Evolutionary conservation across 768 basidiomycete genomes (phyloP).

Genomic region (Rhizopogon vesiculosus): DNA sequence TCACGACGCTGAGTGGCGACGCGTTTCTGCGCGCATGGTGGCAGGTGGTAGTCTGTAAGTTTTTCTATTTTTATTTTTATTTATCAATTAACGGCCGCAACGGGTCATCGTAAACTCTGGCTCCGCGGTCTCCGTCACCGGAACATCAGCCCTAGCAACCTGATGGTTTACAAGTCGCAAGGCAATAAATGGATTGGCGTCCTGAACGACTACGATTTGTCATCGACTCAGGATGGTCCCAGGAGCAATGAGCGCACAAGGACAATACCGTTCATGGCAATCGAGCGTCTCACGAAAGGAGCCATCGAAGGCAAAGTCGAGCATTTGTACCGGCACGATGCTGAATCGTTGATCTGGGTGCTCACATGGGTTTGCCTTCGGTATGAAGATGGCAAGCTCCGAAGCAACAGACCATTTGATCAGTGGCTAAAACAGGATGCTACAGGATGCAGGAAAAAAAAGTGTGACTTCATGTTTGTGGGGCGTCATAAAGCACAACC

Average conservation of each 20-base stretch:
- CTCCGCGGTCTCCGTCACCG: neutral
- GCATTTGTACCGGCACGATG: neutral
- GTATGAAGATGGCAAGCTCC: neutral
- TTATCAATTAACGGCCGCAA: too few species aligned
- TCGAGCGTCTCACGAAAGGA: neutral
- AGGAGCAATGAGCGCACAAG: slow-evolving; percentile 2
- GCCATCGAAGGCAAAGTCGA: neutral
- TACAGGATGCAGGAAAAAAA: neutral
- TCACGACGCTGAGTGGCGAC: neutral
- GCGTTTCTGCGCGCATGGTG: neutral
- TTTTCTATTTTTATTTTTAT: neutral
- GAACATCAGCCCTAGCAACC: neutral
- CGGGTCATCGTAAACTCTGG: slow-evolving; percentile 5
- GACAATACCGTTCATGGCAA: slow-evolving; percentile 11
- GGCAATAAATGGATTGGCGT: neutral
- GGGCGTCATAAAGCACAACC: neutral
- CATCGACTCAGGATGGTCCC: neutral
- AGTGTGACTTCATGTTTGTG: neutral
- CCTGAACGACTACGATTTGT: slow-evolving; percentile 2
- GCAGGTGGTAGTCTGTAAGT: slow-evolving; percentile 1
- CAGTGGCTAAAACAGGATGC: neutral
- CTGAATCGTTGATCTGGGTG: neutral
- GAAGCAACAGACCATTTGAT: neutral
- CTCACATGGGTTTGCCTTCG: neutral
- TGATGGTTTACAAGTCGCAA: neutral